Evolutionary conservation across 2,329 filamentous ascomycete species (phyloP).

Genomic region (Trichoderma hamatum): DNA sequence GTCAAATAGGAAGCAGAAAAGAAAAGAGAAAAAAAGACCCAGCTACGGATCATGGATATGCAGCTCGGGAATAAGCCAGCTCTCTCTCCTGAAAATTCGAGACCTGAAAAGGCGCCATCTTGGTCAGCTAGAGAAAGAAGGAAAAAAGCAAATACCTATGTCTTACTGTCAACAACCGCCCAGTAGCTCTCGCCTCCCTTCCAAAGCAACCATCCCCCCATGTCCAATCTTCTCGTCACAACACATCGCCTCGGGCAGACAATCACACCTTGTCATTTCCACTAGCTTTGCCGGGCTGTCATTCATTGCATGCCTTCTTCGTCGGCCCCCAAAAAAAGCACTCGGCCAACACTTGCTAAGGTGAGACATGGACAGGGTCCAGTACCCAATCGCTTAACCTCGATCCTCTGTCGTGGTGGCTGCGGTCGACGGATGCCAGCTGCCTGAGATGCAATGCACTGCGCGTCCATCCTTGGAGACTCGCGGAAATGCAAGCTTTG

Average conservation of each 20-base stretch:
- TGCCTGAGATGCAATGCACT: constrained; percentile 8
- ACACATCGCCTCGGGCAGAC: background rate
- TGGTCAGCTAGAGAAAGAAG: background rate
- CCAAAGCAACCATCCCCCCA: background rate
- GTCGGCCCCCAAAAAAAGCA: background rate
- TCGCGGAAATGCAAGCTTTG: constrained; percentile 9
- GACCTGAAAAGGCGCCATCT: background rate
- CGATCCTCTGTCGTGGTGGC: background rate
- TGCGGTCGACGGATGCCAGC: background rate
- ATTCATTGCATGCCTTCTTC: background rate
- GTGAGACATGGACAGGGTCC: background rate
- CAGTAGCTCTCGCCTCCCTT: background rate
- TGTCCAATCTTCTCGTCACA: background rate
- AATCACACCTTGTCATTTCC: background rate
- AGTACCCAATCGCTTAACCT: constrained; percentile 3
- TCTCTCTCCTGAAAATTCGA: background rate
- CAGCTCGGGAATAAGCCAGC: background rate
- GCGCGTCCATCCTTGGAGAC: background rate
- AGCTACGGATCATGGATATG: background rate
- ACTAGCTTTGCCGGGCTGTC: background rate
- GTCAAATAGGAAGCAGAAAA: background rate
- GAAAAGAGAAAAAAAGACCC: background rate
- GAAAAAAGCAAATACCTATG: background rate
- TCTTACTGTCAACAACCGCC: background rate
- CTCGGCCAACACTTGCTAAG: background rate